Percentiles rank a stretch among this genome's conserved stretches.
phyloP scores from a whole-genome alignment of 306 rosid genomes.

The Casuarina equisetifolia region DNA sequence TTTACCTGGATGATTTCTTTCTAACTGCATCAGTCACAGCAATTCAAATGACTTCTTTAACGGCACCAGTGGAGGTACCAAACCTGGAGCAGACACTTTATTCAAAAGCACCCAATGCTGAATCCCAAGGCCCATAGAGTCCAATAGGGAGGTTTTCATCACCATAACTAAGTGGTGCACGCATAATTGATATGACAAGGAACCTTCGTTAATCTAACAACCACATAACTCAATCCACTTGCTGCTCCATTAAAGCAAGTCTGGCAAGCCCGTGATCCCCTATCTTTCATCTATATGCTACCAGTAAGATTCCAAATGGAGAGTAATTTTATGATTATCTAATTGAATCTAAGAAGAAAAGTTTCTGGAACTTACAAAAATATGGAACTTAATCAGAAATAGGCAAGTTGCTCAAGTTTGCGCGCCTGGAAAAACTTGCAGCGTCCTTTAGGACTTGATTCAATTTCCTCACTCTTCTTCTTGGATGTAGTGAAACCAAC shows the following conservation, averaged over 20 bases:
- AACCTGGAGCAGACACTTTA: neutral
- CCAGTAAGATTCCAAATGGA: neutral
- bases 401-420: constrained; percentile 68
- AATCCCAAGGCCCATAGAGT: neutral
- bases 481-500: constrained; percentile 74
- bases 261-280: neutral
- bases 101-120: neutral
- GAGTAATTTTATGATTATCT: neutral
- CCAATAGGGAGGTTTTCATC: neutral
- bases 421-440: constrained; percentile 79
- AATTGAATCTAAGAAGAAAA: neutral
- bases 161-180: neutral
- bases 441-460: constrained; percentile 87
- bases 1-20: neutral
- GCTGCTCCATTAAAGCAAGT: neutral
- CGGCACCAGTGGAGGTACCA: neutral
- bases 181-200: neutral
- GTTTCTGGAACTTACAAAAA: neutral
- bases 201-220: neutral
- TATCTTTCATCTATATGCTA: neutral
- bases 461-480: constrained; percentile 80
- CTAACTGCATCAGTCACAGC: neutral
- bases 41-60: neutral
- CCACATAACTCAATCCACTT: neutral
- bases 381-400: constrained; percentile 31